Conservation (phyloP, 352 stramenopile genomes). For the Phytopythium mirpurense region DNA sequence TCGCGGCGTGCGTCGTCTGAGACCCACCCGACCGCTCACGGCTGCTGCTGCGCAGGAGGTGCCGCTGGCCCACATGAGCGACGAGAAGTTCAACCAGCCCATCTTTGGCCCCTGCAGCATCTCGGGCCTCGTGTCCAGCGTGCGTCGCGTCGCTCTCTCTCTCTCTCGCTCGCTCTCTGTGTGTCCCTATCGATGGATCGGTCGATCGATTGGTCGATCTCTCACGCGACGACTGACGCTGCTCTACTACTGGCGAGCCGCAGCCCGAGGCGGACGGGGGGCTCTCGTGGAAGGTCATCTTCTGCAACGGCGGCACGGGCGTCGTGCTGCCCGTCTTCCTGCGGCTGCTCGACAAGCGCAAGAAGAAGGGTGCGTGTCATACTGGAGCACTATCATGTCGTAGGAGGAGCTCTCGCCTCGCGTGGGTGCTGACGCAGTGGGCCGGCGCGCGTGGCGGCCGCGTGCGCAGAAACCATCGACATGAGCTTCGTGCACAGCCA, state of each 20-base stretch:
- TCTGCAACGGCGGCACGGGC: constrained; percentile 79
- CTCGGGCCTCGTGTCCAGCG: constrained; percentile 55
- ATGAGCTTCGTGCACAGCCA: constrained; percentile 70
- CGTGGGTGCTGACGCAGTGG: too few relatives aligned
- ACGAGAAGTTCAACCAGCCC: constrained; percentile 89
- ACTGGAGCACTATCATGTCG: too few relatives aligned
- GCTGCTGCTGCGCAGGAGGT: constrained; percentile 72
- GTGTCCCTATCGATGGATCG: too few relatives aligned
- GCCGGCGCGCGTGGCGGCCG: too few relatives aligned
- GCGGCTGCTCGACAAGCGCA: constrained; percentile 69
- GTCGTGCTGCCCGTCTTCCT: constrained; percentile 84
- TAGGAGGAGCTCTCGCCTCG: too few relatives aligned
- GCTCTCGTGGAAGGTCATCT: constrained; percentile 77
- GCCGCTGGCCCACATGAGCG: constrained; percentile 65
- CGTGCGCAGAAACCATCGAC: constrained; percentile 51
- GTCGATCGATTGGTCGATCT: too few relatives aligned
- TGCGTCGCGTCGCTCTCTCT: constrained; percentile 13
- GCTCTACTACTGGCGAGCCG: neutral
- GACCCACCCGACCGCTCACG: too few relatives aligned
- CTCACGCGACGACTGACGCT: neutral
- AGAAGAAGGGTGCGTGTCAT: constrained; percentile 63
- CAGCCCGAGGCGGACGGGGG: constrained; percentile 25
- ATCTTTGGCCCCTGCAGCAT: constrained; percentile 89
- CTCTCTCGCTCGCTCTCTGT: neutral
- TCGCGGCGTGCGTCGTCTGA: too few relatives aligned